phyloP scores from a whole-genome alignment of 495 filamentous ascomycete species.

The Aspergillus haitiensis region DNA sequence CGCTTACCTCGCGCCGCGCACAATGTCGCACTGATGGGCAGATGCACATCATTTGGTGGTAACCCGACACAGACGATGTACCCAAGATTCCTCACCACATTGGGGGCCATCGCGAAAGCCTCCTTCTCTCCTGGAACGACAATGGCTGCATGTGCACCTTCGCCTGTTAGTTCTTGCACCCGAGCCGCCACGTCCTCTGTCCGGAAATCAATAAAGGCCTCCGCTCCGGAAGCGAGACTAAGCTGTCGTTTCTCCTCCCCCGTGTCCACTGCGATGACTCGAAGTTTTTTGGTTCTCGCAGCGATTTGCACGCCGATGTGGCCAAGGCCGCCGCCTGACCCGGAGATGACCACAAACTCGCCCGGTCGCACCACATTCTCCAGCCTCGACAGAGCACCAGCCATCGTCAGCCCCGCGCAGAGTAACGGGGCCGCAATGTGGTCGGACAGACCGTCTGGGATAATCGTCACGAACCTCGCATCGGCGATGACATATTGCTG shows the following conservation, averaged over 20 bases:
- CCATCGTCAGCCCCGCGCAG: slow-evolving; percentile 39
- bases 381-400: slow-evolving; percentile 28
- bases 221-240: slow-evolving; percentile 33
- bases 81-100: slow-evolving; percentile 33
- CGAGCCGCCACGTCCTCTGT: slow-evolving; percentile 9
- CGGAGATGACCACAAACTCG: slow-evolving; percentile 37
- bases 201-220: slow-evolving; percentile 34
- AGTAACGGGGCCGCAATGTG: slow-evolving; percentile 37
- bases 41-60: slow-evolving; percentile 30
- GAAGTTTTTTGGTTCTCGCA: slow-evolving; percentile 23
- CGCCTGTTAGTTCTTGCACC: slow-evolving; percentile 31
- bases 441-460: slow-evolving; percentile 30
- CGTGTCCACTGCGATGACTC: slow-evolving; percentile 38
- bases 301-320: slow-evolving; percentile 40
- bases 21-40: slow-evolving; percentile 31
- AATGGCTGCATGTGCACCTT: slow-evolving; percentile 36
- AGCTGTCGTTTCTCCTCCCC: slow-evolving; percentile 33
- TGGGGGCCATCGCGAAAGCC: slow-evolving; percentile 29
- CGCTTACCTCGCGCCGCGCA: slow-evolving; percentile 33
- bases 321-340: slow-evolving; percentile 39
- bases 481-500: slow-evolving; percentile 40
- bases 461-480: slow-evolving; percentile 30
- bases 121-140: slow-evolving; percentile 31
- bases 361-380: slow-evolving; percentile 26
- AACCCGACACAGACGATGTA: slow-evolving; percentile 33